Conservation (phyloP, 495 filamentous ascomycete species). For the Trichoderma orchidacearum region DNA sequence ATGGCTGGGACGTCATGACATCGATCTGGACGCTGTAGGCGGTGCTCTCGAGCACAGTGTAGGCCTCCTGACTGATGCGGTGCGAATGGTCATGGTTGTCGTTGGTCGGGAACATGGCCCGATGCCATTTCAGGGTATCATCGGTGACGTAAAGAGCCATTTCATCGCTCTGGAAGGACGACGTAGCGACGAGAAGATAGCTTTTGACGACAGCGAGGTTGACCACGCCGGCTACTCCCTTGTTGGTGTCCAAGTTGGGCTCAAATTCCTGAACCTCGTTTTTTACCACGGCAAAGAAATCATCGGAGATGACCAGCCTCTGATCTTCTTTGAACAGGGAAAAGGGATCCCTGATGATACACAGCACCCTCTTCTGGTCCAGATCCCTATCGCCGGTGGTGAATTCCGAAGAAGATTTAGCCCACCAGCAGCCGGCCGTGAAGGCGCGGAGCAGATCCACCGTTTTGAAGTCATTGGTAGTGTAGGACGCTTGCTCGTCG, state of each 20-base stretch:
- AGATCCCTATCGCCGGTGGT: slow-evolving; percentile 43
- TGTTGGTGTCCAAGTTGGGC: slow-evolving; percentile 57
- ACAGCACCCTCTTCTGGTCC: slow-evolving; percentile 55
- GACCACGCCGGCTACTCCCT: slow-evolving; percentile 58
- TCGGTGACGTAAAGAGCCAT: slow-evolving; percentile 72
- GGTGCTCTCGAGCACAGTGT: slow-evolving; percentile 87
- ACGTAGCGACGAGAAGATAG: slow-evolving; percentile 71
- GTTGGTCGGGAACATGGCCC: slow-evolving; percentile 69
- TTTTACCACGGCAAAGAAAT: slow-evolving; percentile 48
- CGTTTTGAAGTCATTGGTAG: slow-evolving; percentile 66
- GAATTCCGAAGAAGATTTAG: slow-evolving; percentile 60
- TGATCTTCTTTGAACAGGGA: slow-evolving; percentile 49
- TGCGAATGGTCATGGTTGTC: slow-evolving; percentile 36
- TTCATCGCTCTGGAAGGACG: slow-evolving; percentile 67
- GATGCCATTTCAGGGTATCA: slow-evolving; percentile 75
- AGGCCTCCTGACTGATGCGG: slow-evolving; percentile 70
- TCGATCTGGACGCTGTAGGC: slow-evolving; percentile 96
- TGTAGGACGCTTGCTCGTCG: slow-evolving; percentile 56
- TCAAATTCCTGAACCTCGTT: slow-evolving; percentile 46
- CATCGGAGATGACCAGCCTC: slow-evolving; percentile 64
- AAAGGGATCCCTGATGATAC: slow-evolving; percentile 55
- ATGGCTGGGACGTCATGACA: slow-evolving; percentile 54
- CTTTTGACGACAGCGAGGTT: slow-evolving; percentile 70
- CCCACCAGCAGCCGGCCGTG: slow-evolving; percentile 70
- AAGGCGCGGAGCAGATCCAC: slow-evolving; percentile 46